Evolutionary conservation across 2,329 filamentous ascomycete species (phyloP), one percentile per base, ranked within the genome.

Genomic region (Gliomastix tumulicola): DNA sequence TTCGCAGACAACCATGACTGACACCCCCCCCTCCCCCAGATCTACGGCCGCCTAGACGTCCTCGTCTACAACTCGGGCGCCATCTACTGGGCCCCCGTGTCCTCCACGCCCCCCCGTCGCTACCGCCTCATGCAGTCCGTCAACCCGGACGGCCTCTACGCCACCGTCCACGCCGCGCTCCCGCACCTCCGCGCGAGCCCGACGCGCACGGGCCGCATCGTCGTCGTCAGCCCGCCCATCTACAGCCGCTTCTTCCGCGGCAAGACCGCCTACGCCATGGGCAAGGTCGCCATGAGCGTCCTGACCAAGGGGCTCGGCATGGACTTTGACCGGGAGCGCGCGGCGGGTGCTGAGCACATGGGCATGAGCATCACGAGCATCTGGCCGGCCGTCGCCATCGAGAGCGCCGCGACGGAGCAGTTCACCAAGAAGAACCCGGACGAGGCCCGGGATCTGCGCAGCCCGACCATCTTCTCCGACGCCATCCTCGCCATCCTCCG

Each of bases 191-290:
- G 63, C 49, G 60, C 43, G 13, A 68, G 64, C 19, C 13, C 21
- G 7, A 6, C 17, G 6, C 10, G 16, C 15, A 4, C n/a, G 10
- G 32, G 21, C 15, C 62, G 87, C 19, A 76, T 94, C 42, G 65
- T 94, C 32, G 83, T 92, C 37, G 82, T 94, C 37, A 84, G 79
- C 50, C 88, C 88, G 18, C 87, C 87, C 3, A 89, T 94, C 39
- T 94, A 94, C 59, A 84, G 77, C 44, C 71, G 88, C 21, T 94
- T 94, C 59, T 89, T 92, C 57, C 65, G 84, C 17, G 88, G 87
- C 10, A 94, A 94, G 70, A 85, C 86, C 2, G 85, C 83, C 12
- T 94, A 94, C 60, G 85, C 88, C 3, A 69, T 79, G 60, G 79
- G 79, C 3, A 92, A 92, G 54, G 73, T 90, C 4, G 84, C 70